Percentiles rank a stretch among this genome's conserved stretches.
These are phyloP conservation scores for Sclerotinia glacialis DNA, from an alignment of 2,329 filamentous ascomycete species.

Conservation along the genomic window DNA sequence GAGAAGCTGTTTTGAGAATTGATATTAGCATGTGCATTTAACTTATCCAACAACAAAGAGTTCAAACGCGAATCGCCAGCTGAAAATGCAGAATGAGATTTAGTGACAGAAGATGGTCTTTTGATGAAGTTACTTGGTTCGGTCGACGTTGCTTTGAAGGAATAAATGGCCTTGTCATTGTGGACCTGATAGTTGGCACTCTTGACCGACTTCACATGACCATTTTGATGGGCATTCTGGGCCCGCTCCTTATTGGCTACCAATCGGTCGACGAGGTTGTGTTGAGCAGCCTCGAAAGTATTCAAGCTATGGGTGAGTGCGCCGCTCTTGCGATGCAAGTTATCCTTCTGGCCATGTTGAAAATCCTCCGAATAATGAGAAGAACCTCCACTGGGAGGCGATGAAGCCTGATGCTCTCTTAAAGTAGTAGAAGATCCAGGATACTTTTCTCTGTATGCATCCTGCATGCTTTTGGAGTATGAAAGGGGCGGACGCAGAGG, in stretches of 20 bases:
- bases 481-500: conserved; percentile 8
- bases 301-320: conserved; percentile 25
- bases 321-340: neutral
- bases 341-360: conserved; percentile 28
- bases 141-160: conserved; percentile 22
- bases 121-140: conserved; percentile 27
- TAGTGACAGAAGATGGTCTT: conserved; percentile 24
- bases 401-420: conserved; percentile 20
- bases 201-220: conserved; percentile 6
- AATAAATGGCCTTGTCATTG: conserved; percentile 13
- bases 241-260: conserved; percentile 29
- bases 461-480: conserved; percentile 14
- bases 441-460: conserved; percentile 25
- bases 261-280: conserved; percentile 30
- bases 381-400: conserved; percentile 37
- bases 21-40: conserved; percentile 30
- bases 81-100: conserved; percentile 22
- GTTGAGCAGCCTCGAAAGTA: conserved; percentile 33
- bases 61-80: conserved; percentile 16
- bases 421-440: conserved; percentile 21
- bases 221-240: conserved; percentile 9
- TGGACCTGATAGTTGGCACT: neutral
- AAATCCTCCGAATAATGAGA: conserved; percentile 28
- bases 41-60: conserved; percentile 22
- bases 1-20: conserved; percentile 39